Percentiles rank a stretch among this genome's conserved stretches.
These are phyloP conservation scores for Pleurotus pulmonarius DNA, from an alignment of 768 basidiomycete species.

Conservation along the genomic window DNA sequence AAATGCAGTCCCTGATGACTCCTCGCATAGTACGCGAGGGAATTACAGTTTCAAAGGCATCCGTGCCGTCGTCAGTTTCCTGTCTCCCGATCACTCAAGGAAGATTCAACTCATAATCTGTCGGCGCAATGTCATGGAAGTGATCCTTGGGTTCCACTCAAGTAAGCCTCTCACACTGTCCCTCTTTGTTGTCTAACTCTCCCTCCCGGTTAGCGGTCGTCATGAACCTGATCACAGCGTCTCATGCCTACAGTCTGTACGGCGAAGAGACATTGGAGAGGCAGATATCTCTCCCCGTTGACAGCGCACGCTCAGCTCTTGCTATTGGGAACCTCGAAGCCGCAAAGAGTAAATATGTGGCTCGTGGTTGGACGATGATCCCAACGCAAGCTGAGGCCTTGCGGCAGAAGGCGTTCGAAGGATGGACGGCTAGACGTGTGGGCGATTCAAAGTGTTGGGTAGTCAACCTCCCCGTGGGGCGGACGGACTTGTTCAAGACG, in stretches of 20 bases:
- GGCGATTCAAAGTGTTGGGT: conserved; percentile 1
- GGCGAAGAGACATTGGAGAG: conserved; percentile 33
- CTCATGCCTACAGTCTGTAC: conserved; percentile 35
- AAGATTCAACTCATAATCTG: conserved; percentile 34
- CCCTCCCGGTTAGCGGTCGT: conserved; percentile 25
- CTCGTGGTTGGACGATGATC: neutral
- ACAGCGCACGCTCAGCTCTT: neutral
- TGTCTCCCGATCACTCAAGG: conserved; percentile 9
- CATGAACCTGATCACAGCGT: conserved; percentile 38
- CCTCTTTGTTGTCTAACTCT: neutral
- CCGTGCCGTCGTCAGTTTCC: neutral
- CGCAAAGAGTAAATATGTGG: neutral
- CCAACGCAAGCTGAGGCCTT: neutral
- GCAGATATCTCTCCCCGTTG: neutral
- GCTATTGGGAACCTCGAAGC: neutral
- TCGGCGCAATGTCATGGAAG: conserved; percentile 21
- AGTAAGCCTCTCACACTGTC: conserved; percentile 17
- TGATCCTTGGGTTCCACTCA: conserved; percentile 20
- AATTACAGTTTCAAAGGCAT: neutral
- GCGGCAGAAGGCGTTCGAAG: neutral
- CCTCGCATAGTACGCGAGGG: neutral
- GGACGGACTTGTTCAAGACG: neutral
- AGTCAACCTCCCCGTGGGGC: neutral
- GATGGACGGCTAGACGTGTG: neutral
- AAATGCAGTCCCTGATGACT: neutral